Base-by-base conservation (phyloP, 495 filamentous ascomycete genomes). In the Trichoderma reesei region DNA sequence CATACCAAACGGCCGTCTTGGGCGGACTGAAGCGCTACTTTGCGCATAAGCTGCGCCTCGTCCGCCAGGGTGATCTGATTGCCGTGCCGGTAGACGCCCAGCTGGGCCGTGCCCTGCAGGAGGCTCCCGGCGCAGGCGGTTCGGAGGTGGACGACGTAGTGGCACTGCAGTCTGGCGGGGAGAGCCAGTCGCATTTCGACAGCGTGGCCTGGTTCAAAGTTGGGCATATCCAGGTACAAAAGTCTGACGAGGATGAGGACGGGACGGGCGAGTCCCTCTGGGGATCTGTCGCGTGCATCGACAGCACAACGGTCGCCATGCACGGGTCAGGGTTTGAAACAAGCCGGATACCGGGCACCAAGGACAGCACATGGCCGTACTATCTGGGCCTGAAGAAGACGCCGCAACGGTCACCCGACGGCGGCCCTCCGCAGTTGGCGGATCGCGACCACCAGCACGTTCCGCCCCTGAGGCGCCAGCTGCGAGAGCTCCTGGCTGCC, bases 161-260 rank as follows among this genome's bases (percentile, higher is more conserved):
- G 60, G 80, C 75, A 18, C 79, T 79, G 69, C n/a, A 65, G 36
- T 59, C 74, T 36, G 72, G 75, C 11, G 72, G 73, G 13, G 73
- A 68, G 31, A 64, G 51, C 26, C 62, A 71, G 3, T 72, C 41
- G 13, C 63, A 74, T 59, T 73, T 71, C 60, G 86, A 84, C 48
- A 88, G 85, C 18, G 88, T 95, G 44, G 92, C 89, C 5, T 98
- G 94, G 93, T 97, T 96, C 75, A 87, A 82, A 60, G 86, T 97
- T 39, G 86, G 88, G 16, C 87, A 88, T 67, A 85, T 94, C 56
- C 79, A 84, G 33, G 67, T 79, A 3, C 69, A 83, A 39, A 85
- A 84, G 68, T 82, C 86, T n/a, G 84, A 85, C 56, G 69, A 68
- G 4, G 67, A 70, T 10, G 77, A 82, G 14, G 76, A 80, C 7